Percentiles rank a stretch among this genome's conserved stretches.
Conservation (phyloP, 768 basidiomycete species). For the Amanita molliuscula region DNA sequence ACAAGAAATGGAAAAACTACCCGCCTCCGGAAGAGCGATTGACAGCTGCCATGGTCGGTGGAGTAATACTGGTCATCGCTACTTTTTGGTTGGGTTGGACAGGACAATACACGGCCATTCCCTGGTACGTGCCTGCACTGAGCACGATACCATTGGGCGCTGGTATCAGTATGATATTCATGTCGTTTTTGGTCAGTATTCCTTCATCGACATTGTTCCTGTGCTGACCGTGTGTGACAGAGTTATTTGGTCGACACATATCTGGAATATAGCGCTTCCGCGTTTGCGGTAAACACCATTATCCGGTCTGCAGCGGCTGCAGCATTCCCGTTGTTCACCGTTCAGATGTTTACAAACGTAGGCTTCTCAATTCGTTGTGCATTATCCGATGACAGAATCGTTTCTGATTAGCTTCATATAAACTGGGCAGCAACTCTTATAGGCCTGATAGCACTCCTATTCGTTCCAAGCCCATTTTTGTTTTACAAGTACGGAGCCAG, state of each 20-base stretch:
- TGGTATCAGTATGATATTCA: conserved; percentile 44
- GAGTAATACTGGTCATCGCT: conserved; percentile 41
- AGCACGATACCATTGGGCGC: conserved; percentile 39
- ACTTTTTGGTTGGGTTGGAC: conserved; percentile 68
- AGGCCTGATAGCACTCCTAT: conserved; percentile 42
- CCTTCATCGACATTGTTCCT: conserved; percentile 37
- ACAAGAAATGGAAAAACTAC: conserved; percentile 36
- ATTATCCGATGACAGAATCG: neutral
- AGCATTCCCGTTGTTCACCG: conserved; percentile 57
- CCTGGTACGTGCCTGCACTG: conserved; percentile 49
- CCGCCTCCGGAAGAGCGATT: conserved; percentile 57
- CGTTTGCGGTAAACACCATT: conserved; percentile 53
- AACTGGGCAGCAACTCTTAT: conserved; percentile 48
- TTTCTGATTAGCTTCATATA: conserved; percentile 30
- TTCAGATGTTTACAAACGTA: conserved; percentile 50
- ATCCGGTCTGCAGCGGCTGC: conserved; percentile 47
- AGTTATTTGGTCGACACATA: conserved; percentile 53
- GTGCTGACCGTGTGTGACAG: conserved; percentile 40
- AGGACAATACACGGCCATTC: conserved; percentile 37
- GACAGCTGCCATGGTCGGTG: conserved; percentile 41
- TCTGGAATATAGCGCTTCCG: conserved; percentile 49
- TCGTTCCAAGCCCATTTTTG: conserved; percentile 56
- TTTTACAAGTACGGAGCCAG: conserved; percentile 59
- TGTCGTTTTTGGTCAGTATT: conserved; percentile 39
- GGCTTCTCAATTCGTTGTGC: conserved; percentile 22